Evolutionary conservation across 345 rosid species (phyloP), one percentile per base, ranked within the genome.

Genomic region (Arabidopsis arenosa): DNA sequence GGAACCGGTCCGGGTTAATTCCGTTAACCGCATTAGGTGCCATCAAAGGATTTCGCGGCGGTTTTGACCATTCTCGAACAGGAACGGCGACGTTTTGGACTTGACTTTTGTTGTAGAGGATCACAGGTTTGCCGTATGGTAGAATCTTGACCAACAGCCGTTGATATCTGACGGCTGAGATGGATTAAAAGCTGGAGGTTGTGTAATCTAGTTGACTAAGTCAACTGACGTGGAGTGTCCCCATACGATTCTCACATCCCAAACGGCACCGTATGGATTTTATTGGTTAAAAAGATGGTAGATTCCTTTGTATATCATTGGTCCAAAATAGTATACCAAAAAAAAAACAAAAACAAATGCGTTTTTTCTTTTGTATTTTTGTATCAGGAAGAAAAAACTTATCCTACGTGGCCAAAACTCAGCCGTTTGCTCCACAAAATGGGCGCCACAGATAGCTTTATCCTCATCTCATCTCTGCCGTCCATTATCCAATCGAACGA

Each of bases 81-180:
- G 97, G 91, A 1, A 84, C 8, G 3, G 89, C 97, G n/a, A 87
- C 41, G 75, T 89, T 89, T 74, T 91, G 97, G 59, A 82, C 82
- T 68, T 86, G 88, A 1, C 28, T 48, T 68, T 84, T 79, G 4
- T 60, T 91, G 85, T 86, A 93, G 47, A 91, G 83, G 9, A 93
- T 84, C 0, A 72, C 87, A 0, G 93, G 98, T 67, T 33, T 66
- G 28, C 80, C 79, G 0, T 75, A 17, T 0, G 60, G 80, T 73
- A 90, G 85, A 62, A 93, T 62, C 96, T 97, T 3, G 93, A 88
- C 92, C 91, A 93, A 66, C 88, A 72, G 6, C 96, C 96, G 28
- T 84, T 84, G 80, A 83, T 65, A 60, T 93, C 97, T 0, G 79
- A 79, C 4, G 74, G 79, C 40, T 85, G 81, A 12, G 97, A 85